phyloP scores from a whole-genome alignment of 768 basidiomycete genomes.

The Amyloporia xantha region DNA sequence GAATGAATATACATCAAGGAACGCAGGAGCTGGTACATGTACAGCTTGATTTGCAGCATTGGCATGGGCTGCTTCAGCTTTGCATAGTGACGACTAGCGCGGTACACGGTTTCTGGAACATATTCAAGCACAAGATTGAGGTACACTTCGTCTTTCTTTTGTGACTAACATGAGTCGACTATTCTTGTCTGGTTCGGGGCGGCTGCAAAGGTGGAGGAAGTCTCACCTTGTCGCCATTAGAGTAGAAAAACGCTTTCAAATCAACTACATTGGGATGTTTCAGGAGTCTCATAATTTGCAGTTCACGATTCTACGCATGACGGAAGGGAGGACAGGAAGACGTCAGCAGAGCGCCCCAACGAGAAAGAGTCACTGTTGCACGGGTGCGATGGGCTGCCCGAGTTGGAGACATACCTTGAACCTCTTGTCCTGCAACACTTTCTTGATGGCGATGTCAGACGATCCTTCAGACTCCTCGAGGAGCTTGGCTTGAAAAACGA shows the following conservation, averaged over 20 bases:
- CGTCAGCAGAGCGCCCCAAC: too few relatives aligned
- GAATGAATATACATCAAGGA: slow-evolving; percentile 99
- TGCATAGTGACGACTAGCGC: slow-evolving; percentile 96
- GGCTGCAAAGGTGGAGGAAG: slow-evolving; percentile 4
- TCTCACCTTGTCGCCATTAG: slow-evolving; percentile 96
- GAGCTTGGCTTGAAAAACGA: slow-evolving; percentile 94
- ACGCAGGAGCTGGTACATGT: slow-evolving; percentile 99
- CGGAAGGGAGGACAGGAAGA: too few relatives aligned
- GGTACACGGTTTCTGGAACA: slow-evolving; percentile 98
- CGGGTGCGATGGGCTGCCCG: background rate
- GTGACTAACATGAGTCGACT: slow-evolving; percentile 14
- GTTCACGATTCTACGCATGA: slow-evolving; percentile 81
- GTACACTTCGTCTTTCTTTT: slow-evolving; percentile 98
- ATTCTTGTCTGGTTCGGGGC: slow-evolving; percentile 3
- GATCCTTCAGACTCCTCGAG: slow-evolving; percentile 51
- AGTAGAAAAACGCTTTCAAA: slow-evolving; percentile 97
- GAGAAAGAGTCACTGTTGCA: too few relatives aligned
- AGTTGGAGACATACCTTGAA: slow-evolving; percentile 79
- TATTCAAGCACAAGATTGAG: slow-evolving; percentile 99
- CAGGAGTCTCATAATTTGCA: slow-evolving; percentile 98
- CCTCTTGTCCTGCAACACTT: slow-evolving; percentile 98
- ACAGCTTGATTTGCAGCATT: slow-evolving; percentile 98
- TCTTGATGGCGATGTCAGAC: slow-evolving; percentile 97
- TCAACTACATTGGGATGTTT: slow-evolving; percentile 98
- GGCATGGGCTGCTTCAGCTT: slow-evolving; percentile 99